phyloP scores from a whole-genome alignment of 2,329 filamentous ascomycete species.

The Calcarisporium arbuscula region DNA sequence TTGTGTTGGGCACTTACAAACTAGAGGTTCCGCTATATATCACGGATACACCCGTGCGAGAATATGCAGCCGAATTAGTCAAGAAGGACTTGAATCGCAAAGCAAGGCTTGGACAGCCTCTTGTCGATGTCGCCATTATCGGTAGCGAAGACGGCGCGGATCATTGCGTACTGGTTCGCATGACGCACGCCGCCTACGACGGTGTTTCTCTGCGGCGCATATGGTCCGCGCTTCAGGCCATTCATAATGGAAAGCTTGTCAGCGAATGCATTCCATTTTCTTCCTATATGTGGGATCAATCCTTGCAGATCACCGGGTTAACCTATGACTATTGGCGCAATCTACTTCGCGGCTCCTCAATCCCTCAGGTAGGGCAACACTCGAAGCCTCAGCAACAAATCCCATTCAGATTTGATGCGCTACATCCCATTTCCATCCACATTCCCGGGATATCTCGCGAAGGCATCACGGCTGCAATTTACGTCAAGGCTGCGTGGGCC shows the following conservation, averaged over 20 bases:
- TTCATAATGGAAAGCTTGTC: not conserved
- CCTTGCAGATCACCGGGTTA: not conserved
- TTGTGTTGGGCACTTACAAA: not conserved
- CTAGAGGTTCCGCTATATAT: not conserved
- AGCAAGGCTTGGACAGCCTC: constrained; percentile 2
- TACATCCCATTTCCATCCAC: no score
- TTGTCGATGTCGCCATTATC: constrained; percentile 1
- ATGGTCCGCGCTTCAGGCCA: not conserved
- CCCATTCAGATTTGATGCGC: constrained; percentile 2
- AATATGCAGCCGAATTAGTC: no score
- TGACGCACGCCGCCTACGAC: constrained; percentile 1
- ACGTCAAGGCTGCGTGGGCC: constrained; percentile 1
- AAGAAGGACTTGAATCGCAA: not conserved
- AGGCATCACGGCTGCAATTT: not conserved
- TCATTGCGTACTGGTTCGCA: not conserved
- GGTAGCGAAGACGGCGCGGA: not conserved
- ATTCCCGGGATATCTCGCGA: no score
- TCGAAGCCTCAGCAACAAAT: not conserved
- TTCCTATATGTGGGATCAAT: not conserved
- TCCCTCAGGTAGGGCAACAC: not conserved
- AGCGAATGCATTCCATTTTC: not conserved
- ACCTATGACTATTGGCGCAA: not conserved
- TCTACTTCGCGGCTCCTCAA: not conserved
- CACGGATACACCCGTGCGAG: no score
- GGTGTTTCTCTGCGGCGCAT: not conserved